Evolutionary conservation across 257 asterid species (phyloP).

Genomic region (Solanum ahanhuiri): DNA sequence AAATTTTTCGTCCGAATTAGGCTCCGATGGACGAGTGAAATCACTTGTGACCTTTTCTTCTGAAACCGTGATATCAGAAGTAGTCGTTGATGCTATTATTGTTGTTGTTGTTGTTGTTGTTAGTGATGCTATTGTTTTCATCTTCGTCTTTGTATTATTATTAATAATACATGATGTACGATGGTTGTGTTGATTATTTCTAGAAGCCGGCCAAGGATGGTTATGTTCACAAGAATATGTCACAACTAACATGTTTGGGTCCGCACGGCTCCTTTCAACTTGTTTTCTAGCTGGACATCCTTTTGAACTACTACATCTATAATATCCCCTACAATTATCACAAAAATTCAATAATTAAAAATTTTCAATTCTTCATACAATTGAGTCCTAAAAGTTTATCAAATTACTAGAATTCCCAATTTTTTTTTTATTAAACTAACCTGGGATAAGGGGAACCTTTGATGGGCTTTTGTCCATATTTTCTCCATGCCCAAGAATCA

Average conservation of each 20-base stretch:
- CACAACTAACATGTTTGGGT: slow-evolving; percentile 61
- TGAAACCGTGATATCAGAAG: neutral
- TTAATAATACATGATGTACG: neutral
- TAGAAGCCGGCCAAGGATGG: slow-evolving; percentile 62
- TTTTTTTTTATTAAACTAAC: slow-evolving; percentile 12
- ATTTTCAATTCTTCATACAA: neutral
- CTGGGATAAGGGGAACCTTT: slow-evolving; percentile 97
- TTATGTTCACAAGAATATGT: slow-evolving; percentile 87
- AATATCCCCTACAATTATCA: slow-evolving; percentile 58
- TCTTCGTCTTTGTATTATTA: neutral
- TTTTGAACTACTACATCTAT: slow-evolving; percentile 89
- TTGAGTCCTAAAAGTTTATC: neutral
- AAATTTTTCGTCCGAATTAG: slow-evolving; percentile 19
- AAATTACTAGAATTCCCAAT: neutral
- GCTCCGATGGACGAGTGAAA: slow-evolving; percentile 6
- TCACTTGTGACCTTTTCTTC: slow-evolving; percentile 10
- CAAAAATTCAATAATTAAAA: neutral
- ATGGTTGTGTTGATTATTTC: slow-evolving; percentile 22
- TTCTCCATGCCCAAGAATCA: slow-evolving; percentile 99
- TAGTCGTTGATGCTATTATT: neutral
- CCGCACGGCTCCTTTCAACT: slow-evolving; percentile 70
- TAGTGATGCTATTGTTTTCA: neutral
- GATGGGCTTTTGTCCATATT: slow-evolving; percentile 92
- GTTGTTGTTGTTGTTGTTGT: neutral
- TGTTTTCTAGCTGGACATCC: slow-evolving; percentile 97